A percentile compares a stretch with the other conserved stretches of the same genome.
phyloP scores from a whole-genome alignment of 768 basidiomycete genomes.

The Crucibulum laeve region DNA sequence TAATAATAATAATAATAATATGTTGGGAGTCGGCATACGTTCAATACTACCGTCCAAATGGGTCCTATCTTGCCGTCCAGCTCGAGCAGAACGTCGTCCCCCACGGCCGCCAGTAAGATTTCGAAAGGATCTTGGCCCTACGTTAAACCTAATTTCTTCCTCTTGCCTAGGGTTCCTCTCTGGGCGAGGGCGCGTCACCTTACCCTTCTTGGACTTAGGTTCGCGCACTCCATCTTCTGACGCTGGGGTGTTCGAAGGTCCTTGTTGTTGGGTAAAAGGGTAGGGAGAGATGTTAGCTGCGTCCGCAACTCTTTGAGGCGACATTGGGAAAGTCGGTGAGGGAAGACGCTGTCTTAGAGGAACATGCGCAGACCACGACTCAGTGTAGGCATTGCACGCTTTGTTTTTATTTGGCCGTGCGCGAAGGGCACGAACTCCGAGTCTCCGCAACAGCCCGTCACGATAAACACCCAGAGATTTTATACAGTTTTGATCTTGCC shows the following conservation, averaged over 20 bases:
- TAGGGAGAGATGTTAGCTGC: slow-evolving; percentile 52
- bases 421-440: background rate
- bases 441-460: too few species aligned
- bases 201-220: slow-evolving; percentile 40
- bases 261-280: slow-evolving; percentile 40
- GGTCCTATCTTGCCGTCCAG: slow-evolving; percentile 22
- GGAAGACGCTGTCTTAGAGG: slow-evolving; percentile 22
- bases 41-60: slow-evolving; percentile 19
- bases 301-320: slow-evolving; percentile 41
- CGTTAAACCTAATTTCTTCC: slow-evolving; percentile 41
- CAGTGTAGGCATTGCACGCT: slow-evolving; percentile 29
- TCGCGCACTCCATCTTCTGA: slow-evolving; percentile 48
- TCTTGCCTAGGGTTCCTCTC: slow-evolving; percentile 40
- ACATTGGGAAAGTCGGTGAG: slow-evolving; percentile 37
- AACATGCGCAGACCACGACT: slow-evolving; percentile 37
- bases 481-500: too few species aligned
- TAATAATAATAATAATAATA: background rate
- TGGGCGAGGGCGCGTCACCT: slow-evolving; percentile 23
- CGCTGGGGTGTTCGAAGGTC: background rate
- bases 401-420: slow-evolving; percentile 30
- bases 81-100: slow-evolving; percentile 18
- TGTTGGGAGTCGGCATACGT: slow-evolving; percentile 10
- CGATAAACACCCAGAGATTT: too few species aligned
- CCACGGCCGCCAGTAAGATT: slow-evolving; percentile 18
- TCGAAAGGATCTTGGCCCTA: slow-evolving; percentile 29